Percentiles rank a stretch among this genome's conserved stretches.
Evolutionary conservation across 805 yeast genomes (phyloP).

Genomic region (Suhomyces xylopsoci): DNA sequence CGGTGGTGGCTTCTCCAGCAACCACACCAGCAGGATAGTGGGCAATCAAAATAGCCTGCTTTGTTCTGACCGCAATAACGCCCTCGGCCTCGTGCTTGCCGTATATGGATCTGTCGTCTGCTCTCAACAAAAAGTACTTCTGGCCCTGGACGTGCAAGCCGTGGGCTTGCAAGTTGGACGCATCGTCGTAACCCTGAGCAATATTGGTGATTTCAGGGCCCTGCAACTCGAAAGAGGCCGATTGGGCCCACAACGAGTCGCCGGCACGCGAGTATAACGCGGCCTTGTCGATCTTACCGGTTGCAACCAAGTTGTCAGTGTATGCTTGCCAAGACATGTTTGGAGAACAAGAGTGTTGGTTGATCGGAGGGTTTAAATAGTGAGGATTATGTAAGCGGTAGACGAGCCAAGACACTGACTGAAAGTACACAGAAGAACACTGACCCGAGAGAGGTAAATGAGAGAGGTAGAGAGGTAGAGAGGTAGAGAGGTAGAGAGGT

Average conservation of each 20-base stretch:
- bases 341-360: not conserved
- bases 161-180: constrained; percentile 72
- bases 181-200: constrained; percentile 77
- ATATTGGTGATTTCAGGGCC: constrained; percentile 70
- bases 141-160: constrained; percentile 84
- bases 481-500: too few relatives aligned
- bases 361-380: not conserved
- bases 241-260: constrained; percentile 89
- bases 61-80: constrained; percentile 85
- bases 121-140: constrained; percentile 83
- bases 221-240: constrained; percentile 62
- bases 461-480: too few relatives aligned
- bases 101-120: constrained; percentile 90
- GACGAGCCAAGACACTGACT: too few relatives aligned
- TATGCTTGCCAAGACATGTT: constrained; percentile 58
- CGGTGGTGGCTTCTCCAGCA: constrained; percentile 92
- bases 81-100: constrained; percentile 91
- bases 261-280: constrained; percentile 94
- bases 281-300: constrained; percentile 88
- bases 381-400: not conserved
- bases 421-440: too few relatives aligned
- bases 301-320: constrained; percentile 86
- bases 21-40: constrained; percentile 90
- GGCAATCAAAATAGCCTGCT: constrained; percentile 88
- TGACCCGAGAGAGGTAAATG: too few relatives aligned